These are phyloP conservation scores for Chionographis japonica DNA, from an alignment of 106 monocot genomes.

Conservation along the genomic window DNA sequence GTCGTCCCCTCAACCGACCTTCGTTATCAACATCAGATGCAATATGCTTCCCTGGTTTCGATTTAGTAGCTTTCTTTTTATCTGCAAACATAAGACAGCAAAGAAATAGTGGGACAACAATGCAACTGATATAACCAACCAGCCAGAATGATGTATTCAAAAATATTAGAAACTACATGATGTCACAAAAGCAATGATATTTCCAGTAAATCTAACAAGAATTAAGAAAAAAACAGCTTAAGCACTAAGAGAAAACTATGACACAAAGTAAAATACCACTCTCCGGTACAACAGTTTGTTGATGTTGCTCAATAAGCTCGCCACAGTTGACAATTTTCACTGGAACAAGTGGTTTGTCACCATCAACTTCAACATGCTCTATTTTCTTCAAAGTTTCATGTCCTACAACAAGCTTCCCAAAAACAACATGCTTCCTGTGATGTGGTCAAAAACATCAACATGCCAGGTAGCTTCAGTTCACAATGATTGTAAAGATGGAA, in stretches of 20 bases:
- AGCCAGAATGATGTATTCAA: too few species aligned
- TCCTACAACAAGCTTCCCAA: slow-evolving; percentile 87
- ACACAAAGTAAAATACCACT: slow-evolving; percentile 26
- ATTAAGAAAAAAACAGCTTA: too few species aligned
- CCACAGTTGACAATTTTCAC: slow-evolving; percentile 84
- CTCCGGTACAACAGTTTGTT: slow-evolving; percentile 1
- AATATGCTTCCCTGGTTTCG: slow-evolving; percentile 32
- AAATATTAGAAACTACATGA: too few species aligned
- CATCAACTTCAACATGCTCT: slow-evolving; percentile 76
- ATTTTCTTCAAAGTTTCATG: slow-evolving; percentile 70
- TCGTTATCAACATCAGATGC: slow-evolving; percentile 44
- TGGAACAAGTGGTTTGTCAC: slow-evolving; percentile 52
- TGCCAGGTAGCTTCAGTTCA: too few species aligned
- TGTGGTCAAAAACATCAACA: not conserved
- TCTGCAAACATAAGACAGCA: slow-evolving; percentile 27
- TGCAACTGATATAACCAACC: too few species aligned
- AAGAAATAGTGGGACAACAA: not conserved
- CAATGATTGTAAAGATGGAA: too few species aligned
- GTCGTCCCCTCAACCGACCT: slow-evolving; percentile 26
- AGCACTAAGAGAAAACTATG: too few species aligned
- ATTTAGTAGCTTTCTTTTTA: slow-evolving; percentile 62
- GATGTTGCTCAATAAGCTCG: slow-evolving; percentile 39
- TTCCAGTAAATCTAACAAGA: too few species aligned
- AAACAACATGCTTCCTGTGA: slow-evolving; percentile 92
- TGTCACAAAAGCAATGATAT: too few species aligned